Evolutionary conservation across 2,329 filamentous ascomycete genomes (phyloP).

Genomic region (Phialocephala sp.): DNA sequence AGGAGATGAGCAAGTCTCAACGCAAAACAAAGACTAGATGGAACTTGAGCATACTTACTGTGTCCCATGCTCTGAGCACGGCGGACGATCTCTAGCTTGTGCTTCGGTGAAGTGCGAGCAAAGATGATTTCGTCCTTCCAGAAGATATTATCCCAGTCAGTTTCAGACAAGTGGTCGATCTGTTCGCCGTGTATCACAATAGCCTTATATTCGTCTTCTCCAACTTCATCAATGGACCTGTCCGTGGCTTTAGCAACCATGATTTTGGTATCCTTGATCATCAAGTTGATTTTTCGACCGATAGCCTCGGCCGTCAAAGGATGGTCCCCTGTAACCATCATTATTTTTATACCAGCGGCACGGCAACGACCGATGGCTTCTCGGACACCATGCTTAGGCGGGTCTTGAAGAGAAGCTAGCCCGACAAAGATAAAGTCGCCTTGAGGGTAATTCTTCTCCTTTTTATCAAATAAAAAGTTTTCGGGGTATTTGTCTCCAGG

Average conservation of each 20-base stretch:
- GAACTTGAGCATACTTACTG: slow-evolving; percentile 32
- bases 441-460: slow-evolving; percentile 48
- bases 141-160: slow-evolving; percentile 54
- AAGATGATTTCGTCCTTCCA: slow-evolving; percentile 57
- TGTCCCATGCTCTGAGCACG: slow-evolving; percentile 41
- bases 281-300: slow-evolving; percentile 61
- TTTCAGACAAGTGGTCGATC: slow-evolving; percentile 37
- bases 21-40: background rate
- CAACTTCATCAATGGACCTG: slow-evolving; percentile 42
- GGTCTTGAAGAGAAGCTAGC: slow-evolving; percentile 59
- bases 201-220: slow-evolving; percentile 25
- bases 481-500: slow-evolving; percentile 48
- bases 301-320: slow-evolving; percentile 72
- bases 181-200: slow-evolving; percentile 25
- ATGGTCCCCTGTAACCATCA: slow-evolving; percentile 74
- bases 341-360: slow-evolving; percentile 59
- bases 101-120: slow-evolving; percentile 49
- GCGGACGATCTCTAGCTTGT: slow-evolving; percentile 50
- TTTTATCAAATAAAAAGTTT: slow-evolving; percentile 57
- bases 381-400: slow-evolving; percentile 70
- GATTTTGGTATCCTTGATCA: slow-evolving; percentile 50
- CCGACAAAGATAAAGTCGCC: slow-evolving; percentile 55
- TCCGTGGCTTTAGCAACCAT: slow-evolving; percentile 19
- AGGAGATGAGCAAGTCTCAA: no score
- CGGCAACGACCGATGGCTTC: slow-evolving; percentile 64